Evolutionary conservation across 2,329 filamentous ascomycete species (phyloP), one percentile per base, ranked within the genome.

Genomic region (Cladorrhinum sp.): DNA sequence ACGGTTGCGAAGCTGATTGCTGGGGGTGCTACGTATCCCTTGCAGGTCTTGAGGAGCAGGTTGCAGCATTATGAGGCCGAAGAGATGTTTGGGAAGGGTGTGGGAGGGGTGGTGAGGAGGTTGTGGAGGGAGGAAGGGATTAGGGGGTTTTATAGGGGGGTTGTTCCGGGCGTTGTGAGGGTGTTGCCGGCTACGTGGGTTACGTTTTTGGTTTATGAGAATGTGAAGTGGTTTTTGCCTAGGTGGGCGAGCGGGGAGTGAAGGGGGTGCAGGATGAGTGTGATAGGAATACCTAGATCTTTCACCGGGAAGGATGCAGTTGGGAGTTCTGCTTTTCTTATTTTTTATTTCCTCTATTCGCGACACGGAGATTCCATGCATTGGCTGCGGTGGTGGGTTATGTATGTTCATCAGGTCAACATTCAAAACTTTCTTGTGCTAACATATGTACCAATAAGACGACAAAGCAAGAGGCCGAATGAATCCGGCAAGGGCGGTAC

Each of bases 131-230:
- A 90, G 67, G 93, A 97, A 71, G 93, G 95, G 0, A 62, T 90
- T 30, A 78, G 83, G 9, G 94, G 94, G 0, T 98, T 97, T 75
- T 99, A 98, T 75, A 91, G 93, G 66, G 95, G 95, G 1, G 79
- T 98, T 60, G 86, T 91, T 46, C 93, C 94, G 0, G 96, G 94
- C 66, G 83, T 96, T n/a, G 80, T 96, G 57, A 85, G 95, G 63
- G 95, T 98, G 26, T 80, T 99, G 74, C 95, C 95, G 2, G 93
- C 92, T 30, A 98, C 95, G 2, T 96, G 95, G 85, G 91, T 97
- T 58, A 98, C 94, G 1, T 98, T 99, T 73, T 76, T 99, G 69
- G 93, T 98, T 23, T 98, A 98, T 76, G 95, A 99, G 79, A 98
- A 98, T 74, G 88, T 89, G 62, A 92, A 89, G 76, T 86, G 84